These are phyloP conservation scores for Gentiana macrophylla DNA, from an alignment of 257 asterid species.

Conservation along the genomic window DNA sequence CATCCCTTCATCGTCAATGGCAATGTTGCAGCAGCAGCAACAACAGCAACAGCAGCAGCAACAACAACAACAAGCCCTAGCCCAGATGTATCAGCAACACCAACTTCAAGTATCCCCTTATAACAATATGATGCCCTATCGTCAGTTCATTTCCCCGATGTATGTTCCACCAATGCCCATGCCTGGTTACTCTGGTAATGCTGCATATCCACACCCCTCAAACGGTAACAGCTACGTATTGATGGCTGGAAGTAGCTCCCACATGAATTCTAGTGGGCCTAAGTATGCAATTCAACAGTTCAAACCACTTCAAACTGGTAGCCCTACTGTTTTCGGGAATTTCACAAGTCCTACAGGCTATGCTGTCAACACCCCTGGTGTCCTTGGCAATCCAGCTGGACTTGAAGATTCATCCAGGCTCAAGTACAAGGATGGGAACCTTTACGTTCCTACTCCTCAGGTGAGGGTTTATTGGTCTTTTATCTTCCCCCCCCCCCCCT, in stretches of 20 bases:
- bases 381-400: conserved; percentile 58
- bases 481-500: too few relatives aligned
- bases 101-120: conserved; percentile 77
- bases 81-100: conserved; percentile 97
- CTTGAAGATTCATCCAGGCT: conserved; percentile 85
- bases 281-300: conserved; percentile 87
- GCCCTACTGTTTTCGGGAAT: conserved; percentile 72
- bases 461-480: conserved; percentile 20
- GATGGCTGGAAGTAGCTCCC: conserved; percentile 88
- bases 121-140: conserved; percentile 71
- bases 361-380: conserved; percentile 72
- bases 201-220: conserved; percentile 86
- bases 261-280: conserved; percentile 41
- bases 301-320: conserved; percentile 69
- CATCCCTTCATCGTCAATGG: conserved; percentile 49
- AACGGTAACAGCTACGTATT: conserved; percentile 73
- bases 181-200: conserved; percentile 77
- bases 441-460: conserved; percentile 81
- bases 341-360: conserved; percentile 70
- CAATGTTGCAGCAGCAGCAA: conserved; percentile 58
- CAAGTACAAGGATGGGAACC: conserved; percentile 69
- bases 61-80: conserved; percentile 47
- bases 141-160: conserved; percentile 66
- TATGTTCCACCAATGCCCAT: conserved; percentile 87
- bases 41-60: conserved; percentile 20